Conservation (phyloP, 2,329 filamentous ascomycete species). For the Talaromyces sp. region DNA sequence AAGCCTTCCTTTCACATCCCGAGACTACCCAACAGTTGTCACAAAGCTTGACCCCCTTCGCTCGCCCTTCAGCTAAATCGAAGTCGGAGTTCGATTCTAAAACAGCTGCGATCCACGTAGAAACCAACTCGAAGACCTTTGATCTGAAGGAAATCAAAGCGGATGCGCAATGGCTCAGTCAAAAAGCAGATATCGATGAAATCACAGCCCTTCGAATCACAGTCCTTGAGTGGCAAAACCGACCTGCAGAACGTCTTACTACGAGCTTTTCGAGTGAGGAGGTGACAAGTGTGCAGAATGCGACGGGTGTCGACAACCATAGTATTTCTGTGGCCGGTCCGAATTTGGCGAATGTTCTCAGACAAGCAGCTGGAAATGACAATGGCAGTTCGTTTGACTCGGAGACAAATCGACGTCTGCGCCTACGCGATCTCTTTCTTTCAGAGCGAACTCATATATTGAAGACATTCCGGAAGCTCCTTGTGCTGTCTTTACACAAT, state of each 20-base stretch:
- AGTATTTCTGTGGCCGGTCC: slow-evolving; percentile 57
- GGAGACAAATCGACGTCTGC: slow-evolving; percentile 62
- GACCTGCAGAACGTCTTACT: slow-evolving; percentile 71
- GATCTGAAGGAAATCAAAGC: slow-evolving; percentile 79
- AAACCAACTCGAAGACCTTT: slow-evolving; percentile 68
- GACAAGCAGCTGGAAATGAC: slow-evolving; percentile 29
- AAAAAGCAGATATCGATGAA: slow-evolving; percentile 76
- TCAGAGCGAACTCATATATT: slow-evolving; percentile 70
- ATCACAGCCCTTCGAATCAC: slow-evolving; percentile 78
- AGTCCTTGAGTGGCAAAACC: slow-evolving; percentile 80
- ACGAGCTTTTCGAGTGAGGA: slow-evolving; percentile 77
- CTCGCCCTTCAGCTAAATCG: slow-evolving; percentile 62
- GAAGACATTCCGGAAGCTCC: slow-evolving; percentile 60
- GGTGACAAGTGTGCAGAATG: slow-evolving; percentile 72
- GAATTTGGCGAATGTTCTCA: slow-evolving; percentile 39
- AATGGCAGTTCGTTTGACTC: slow-evolving; percentile 59
- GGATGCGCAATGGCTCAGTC: slow-evolving; percentile 84
- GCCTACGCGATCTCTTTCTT: slow-evolving; percentile 72
- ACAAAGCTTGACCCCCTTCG: slow-evolving; percentile 69
- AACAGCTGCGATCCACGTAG: slow-evolving; percentile 83
- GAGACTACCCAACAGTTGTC: slow-evolving; percentile 70
- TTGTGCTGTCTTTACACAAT: slow-evolving; percentile 37
- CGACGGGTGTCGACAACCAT: slow-evolving; percentile 66
- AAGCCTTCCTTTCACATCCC: slow-evolving; percentile 71
- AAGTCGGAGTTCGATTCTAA: slow-evolving; percentile 78